Evolutionary conservation across 345 rosid species (phyloP).

Genomic region (Ricinus communis): DNA sequence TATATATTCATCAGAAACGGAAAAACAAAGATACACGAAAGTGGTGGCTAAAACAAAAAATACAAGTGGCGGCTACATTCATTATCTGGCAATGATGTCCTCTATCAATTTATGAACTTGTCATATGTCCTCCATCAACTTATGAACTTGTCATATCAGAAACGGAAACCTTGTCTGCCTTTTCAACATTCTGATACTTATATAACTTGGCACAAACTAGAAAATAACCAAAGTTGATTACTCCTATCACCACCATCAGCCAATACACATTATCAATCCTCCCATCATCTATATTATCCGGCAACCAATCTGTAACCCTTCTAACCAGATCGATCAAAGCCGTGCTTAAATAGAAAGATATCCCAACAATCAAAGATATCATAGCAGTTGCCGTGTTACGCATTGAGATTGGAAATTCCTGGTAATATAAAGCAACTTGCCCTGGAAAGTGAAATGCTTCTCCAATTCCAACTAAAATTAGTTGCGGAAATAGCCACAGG

Average conservation of each 20-base stretch:
- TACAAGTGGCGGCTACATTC: too few relatives aligned
- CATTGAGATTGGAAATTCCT: constrained; percentile 44
- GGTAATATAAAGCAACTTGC: constrained; percentile 41
- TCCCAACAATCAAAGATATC: constrained; percentile 37
- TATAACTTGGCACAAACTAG: constrained; percentile 16
- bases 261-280: constrained; percentile 33
- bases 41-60: too few relatives aligned
- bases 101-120: too few relatives aligned
- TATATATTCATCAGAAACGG: too few relatives aligned
- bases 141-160: background rate
- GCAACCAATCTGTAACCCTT: constrained; percentile 46
- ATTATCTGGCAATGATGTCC: too few relatives aligned
- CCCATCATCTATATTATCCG: constrained; percentile 46
- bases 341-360: constrained; percentile 41
- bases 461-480: constrained; percentile 41
- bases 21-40: too few relatives aligned
- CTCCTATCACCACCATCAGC: constrained; percentile 9
- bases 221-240: constrained; percentile 13
- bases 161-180: background rate
- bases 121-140: too few relatives aligned
- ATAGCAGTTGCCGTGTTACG: constrained; percentile 49
- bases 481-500: constrained; percentile 50
- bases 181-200: constrained; percentile 5
- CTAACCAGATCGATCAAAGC: constrained; percentile 36
- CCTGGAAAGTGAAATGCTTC: constrained; percentile 51